These are phyloP conservation scores for Jacaranda mimosifolia DNA, from an alignment of 257 asterid genomes.

Conservation along the genomic window DNA sequence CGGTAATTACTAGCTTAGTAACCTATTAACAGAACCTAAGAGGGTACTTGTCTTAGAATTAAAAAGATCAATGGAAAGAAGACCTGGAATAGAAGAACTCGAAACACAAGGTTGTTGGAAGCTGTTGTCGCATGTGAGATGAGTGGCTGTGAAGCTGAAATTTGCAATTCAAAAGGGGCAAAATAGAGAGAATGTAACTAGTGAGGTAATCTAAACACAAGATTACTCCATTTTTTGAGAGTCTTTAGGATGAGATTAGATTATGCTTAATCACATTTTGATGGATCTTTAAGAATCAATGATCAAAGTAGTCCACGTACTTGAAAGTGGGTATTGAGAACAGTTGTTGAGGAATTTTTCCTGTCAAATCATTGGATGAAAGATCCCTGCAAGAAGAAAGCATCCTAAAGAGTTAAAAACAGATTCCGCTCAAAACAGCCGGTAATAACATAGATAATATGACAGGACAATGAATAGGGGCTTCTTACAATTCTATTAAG, in stretches of 20 bases:
- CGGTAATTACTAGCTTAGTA: background rate
- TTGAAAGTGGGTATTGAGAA: slow-evolving; percentile 71
- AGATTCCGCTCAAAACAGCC: background rate
- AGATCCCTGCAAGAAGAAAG: slow-evolving; percentile 67
- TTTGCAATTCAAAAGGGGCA: slow-evolving; percentile 6
- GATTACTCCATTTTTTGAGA: background rate
- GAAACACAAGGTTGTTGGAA: slow-evolving; percentile 77
- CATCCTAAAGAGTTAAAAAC: background rate
- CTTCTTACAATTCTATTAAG: slow-evolving; percentile 68
- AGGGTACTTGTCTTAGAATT: too few species aligned
- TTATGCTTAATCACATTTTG: too few species aligned
- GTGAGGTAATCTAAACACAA: background rate
- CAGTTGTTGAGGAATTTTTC: slow-evolving; percentile 67
- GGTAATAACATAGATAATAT: background rate
- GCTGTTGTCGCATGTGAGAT: slow-evolving; percentile 68
- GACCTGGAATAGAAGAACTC: slow-evolving; percentile 71
- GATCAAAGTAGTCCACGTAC: slow-evolving; percentile 43
- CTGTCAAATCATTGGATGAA: slow-evolving; percentile 76
- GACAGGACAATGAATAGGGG: background rate
- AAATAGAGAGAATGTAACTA: background rate
- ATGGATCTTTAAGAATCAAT: too few species aligned
- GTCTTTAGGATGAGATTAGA: background rate
- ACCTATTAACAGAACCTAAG: too few species aligned
- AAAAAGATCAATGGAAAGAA: background rate
- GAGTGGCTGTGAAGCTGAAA: slow-evolving; percentile 80